phyloP scores from a whole-genome alignment of 2,329 filamentous ascomycete species.

The Davidsoniella australis region DNA sequence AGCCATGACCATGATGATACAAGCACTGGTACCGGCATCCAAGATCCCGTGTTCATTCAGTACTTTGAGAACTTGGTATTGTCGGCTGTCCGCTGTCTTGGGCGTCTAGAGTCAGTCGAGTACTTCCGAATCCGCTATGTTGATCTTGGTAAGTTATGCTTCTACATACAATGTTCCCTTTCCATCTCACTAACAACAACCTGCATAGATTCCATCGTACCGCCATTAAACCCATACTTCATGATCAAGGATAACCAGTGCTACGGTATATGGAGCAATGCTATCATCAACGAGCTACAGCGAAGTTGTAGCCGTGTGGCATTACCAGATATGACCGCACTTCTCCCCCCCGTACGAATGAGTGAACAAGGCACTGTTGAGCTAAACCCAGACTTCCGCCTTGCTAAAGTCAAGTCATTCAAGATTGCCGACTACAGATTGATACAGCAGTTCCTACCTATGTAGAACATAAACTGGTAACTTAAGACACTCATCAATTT shows the following conservation, averaged over 20 bases:
- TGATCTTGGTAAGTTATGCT: slow-evolving; percentile 39
- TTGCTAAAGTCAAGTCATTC: slow-evolving; percentile 34
- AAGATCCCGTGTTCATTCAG: slow-evolving; percentile 53
- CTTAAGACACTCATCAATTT: not conserved
- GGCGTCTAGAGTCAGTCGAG: slow-evolving; percentile 39
- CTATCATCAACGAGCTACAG: slow-evolving; percentile 43
- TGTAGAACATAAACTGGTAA: no score
- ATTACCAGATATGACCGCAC: slow-evolving; percentile 47
- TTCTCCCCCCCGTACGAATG: slow-evolving; percentile 41
- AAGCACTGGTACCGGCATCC: slow-evolving; percentile 52
- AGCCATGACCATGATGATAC: slow-evolving; percentile 25
- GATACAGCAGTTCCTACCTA: slow-evolving; percentile 17
- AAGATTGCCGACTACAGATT: slow-evolving; percentile 41
- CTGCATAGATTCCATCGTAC: slow-evolving; percentile 45
- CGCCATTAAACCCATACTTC: slow-evolving; percentile 58
- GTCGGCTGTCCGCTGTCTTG: slow-evolving; percentile 42
- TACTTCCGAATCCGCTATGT: slow-evolving; percentile 58
- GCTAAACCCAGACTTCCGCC: slow-evolving; percentile 37
- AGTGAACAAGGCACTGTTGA: slow-evolving; percentile 42
- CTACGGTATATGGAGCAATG: slow-evolving; percentile 56
- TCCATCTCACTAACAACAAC: no score
- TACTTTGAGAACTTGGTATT: slow-evolving; percentile 54
- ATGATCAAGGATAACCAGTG: slow-evolving; percentile 41
- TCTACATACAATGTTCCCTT: not conserved
- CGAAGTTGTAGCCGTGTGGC: slow-evolving; percentile 38